phyloP scores from a whole-genome alignment of 306 rosid genomes.

The Datisca glomerata region DNA sequence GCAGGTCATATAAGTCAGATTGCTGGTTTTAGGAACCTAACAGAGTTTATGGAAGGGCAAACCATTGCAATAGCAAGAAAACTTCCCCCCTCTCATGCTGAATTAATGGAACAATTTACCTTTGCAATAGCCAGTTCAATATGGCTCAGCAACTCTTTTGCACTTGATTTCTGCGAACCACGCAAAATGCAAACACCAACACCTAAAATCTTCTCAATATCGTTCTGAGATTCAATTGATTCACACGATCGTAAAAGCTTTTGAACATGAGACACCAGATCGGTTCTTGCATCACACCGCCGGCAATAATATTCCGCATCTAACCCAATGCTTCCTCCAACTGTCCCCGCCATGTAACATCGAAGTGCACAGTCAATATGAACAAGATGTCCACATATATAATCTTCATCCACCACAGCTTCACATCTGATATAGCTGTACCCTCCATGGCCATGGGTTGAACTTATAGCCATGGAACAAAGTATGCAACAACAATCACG shows the following conservation, averaged over 20 bases:
- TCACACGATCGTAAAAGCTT: constrained; percentile 37
- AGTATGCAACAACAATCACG: constrained; percentile 80
- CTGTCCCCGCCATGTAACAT: constrained; percentile 55
- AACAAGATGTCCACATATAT: constrained; percentile 65
- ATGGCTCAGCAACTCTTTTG: constrained; percentile 31
- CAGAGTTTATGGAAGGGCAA: constrained; percentile 1
- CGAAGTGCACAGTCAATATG: constrained; percentile 74
- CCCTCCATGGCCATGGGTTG: constrained; percentile 36
- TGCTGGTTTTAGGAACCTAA: neutral
- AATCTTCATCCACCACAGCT: constrained; percentile 19
- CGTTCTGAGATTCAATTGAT: constrained; percentile 35
- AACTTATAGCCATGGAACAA: constrained; percentile 45
- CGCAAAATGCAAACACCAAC: constrained; percentile 59
- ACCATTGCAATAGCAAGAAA: neutral
- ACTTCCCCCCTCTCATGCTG: constrained; percentile 6
- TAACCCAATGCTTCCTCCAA: constrained; percentile 55
- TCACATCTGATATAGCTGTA: constrained; percentile 62
- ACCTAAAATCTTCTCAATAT: constrained; percentile 40
- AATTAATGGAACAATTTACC: constrained; percentile 32
- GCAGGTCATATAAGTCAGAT: constrained; percentile 23
- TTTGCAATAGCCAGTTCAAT: constrained; percentile 41
- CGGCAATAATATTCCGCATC: constrained; percentile 70
- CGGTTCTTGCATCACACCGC: constrained; percentile 73
- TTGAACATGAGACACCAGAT: constrained; percentile 47
- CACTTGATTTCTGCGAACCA: constrained; percentile 40